Conservation (phyloP, 2,329 filamentous ascomycete species). For the Falciphora oryzae region DNA sequence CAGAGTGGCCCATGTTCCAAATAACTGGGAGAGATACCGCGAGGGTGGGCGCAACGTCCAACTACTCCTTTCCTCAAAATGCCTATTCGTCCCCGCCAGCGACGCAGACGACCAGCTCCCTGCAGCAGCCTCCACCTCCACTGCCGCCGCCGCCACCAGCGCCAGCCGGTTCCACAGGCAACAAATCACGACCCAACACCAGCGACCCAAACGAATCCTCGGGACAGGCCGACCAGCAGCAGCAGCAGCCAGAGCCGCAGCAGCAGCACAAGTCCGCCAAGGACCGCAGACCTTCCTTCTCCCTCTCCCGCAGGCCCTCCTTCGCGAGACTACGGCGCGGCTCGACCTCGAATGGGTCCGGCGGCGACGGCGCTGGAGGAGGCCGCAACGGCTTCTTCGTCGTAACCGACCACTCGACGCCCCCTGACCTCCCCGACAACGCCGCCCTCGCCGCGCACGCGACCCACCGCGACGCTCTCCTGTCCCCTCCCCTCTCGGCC, state of each 20-base stretch:
- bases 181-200: background rate
- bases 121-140: background rate
- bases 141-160: background rate
- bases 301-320: slow-evolving; percentile 49
- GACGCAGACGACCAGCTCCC: background rate
- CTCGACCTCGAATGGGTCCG: slow-evolving; percentile 30
- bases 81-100: slow-evolving; percentile 1
- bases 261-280: slow-evolving; percentile 34
- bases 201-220: background rate
- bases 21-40: background rate
- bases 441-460: slow-evolving; percentile 24
- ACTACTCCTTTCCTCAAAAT: slow-evolving; percentile 3
- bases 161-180: background rate
- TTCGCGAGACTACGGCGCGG: slow-evolving; percentile 36
- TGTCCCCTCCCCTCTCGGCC: slow-evolving; percentile 27
- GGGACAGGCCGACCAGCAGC: slow-evolving; percentile 9
- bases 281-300: slow-evolving; percentile 49
- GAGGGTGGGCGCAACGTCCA: background rate
- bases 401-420: slow-evolving; percentile 40
- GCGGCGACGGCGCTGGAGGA: slow-evolving; percentile 8
- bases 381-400: slow-evolving; percentile 25
- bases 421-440: slow-evolving; percentile 49
- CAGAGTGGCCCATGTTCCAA: background rate
- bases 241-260: slow-evolving; percentile 27
- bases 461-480: slow-evolving; percentile 12